Conservation (phyloP, 2,329 filamentous ascomycete genomes). For the Diaporthe australafricana region DNA sequence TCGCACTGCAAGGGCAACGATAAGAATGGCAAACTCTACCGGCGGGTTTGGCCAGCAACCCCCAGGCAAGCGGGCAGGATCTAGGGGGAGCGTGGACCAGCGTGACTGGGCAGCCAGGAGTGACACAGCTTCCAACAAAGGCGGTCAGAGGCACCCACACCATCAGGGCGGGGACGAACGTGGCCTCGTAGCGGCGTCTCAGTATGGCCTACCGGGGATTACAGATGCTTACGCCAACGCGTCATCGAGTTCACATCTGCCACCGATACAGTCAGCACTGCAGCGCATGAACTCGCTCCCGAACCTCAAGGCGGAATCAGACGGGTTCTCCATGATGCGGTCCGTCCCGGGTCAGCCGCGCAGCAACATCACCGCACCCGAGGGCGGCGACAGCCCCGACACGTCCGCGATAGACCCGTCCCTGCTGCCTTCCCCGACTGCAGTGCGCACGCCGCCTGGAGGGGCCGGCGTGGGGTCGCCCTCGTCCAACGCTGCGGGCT, state of each 20-base stretch:
- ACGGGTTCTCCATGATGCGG: slow-evolving; percentile 53
- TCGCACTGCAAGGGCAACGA: slow-evolving; percentile 92
- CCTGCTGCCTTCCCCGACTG: slow-evolving; percentile 58
- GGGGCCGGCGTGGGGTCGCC: slow-evolving; percentile 42
- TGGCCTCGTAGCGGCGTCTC: background rate
- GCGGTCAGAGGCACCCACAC: slow-evolving; percentile 39
- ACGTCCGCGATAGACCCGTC: slow-evolving; percentile 55
- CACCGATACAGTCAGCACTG: slow-evolving; percentile 45
- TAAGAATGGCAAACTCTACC: slow-evolving; percentile 92
- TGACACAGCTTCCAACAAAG: slow-evolving; percentile 42
- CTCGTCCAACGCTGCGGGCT: slow-evolving; percentile 39
- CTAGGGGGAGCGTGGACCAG: slow-evolving; percentile 39
- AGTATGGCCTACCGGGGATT: slow-evolving; percentile 32
- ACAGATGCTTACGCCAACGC: slow-evolving; percentile 49
- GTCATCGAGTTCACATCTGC: slow-evolving; percentile 55
- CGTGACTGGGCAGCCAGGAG: slow-evolving; percentile 47
- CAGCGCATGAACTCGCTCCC: slow-evolving; percentile 45
- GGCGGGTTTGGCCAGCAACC: slow-evolving; percentile 76
- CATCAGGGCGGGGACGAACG: slow-evolving; percentile 37
- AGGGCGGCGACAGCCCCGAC: slow-evolving; percentile 42
- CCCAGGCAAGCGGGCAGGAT: slow-evolving; percentile 30
- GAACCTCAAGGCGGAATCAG: slow-evolving; percentile 52
- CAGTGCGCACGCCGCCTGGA: slow-evolving; percentile 51
- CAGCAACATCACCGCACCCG: slow-evolving; percentile 52
- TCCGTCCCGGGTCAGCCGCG: slow-evolving; percentile 54